Evolutionary conservation across 2,329 filamentous ascomycete species (phyloP), one percentile per base, ranked within the genome.

Genomic region (Ceratocystis albifundus): DNA sequence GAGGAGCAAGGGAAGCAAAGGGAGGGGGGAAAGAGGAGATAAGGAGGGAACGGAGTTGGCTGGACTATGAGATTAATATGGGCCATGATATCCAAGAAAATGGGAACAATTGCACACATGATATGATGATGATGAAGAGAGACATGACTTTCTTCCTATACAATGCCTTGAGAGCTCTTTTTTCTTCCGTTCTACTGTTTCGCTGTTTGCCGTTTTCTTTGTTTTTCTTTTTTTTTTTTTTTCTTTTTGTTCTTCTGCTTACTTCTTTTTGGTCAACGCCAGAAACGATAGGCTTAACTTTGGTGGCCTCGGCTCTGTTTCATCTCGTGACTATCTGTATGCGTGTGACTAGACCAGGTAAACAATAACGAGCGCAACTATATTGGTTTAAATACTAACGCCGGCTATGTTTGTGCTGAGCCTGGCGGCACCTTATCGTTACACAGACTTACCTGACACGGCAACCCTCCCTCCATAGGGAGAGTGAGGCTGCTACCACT

Each of bases 381-480:
- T 36, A 36, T 12, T 36, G 32, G 32, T 36, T 10, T 36, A 3
- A 36, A 12, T 36, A 12, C 32, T 12, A 36, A 36, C 10, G 32
- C 32, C 10, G 10, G 32, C 32, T 36, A 36, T 36, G 32, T 3
- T 36, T 36, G 2, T 10, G 32, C 32, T 59, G 53, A 17, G 32
- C 12, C 28, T 36, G 53, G 53, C 5, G 28, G 28, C 28, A 0
- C 53, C 28, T 36, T 36, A 17, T 59, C 53, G 53, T 59, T 65
- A 41, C 32, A 50, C 70, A 62, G 44, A 12, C 55, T 74, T 12
- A 80, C 75, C 66, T 71, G 71, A 64, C 78, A 78, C 4, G 82
- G 83, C 68, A 87, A 71, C 0, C 84, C 84, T 1, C 78, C 83
- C 65, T 84, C 77, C 84, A 87, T 87, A 0, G 84, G 84, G 69